Conservation (phyloP, 805 yeast genomes). For the Wickerhamiella dianesei region DNA sequence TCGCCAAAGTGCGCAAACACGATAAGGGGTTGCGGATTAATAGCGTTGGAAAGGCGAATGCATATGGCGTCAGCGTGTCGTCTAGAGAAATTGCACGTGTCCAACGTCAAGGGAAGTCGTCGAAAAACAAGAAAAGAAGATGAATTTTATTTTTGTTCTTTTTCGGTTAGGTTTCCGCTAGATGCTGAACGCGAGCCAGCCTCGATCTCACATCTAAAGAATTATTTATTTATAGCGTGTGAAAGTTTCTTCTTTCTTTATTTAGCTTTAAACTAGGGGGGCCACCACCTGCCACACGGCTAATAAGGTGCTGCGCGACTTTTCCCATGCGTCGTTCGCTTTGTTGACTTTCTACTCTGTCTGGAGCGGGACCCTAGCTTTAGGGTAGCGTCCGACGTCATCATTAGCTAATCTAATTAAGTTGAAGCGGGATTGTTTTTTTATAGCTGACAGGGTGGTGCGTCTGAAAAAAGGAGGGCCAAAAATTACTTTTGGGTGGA, state of each 20-base stretch:
- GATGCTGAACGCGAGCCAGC: too few species aligned
- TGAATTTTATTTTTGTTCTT: too few species aligned
- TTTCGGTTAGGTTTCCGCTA: too few species aligned
- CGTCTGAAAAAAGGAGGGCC: too few species aligned
- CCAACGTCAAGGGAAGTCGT: slow-evolving; percentile 1
- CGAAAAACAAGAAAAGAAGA: neutral
- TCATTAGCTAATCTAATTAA: neutral
- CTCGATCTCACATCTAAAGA: too few species aligned
- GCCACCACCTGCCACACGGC: too few species aligned
- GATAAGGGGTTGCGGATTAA: slow-evolving; percentile 66
- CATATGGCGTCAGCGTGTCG: slow-evolving; percentile 17
- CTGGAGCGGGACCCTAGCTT: neutral
- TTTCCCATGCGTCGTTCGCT: neutral
- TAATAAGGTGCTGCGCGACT: too few species aligned
- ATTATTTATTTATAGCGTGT: neutral
- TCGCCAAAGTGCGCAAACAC: slow-evolving; percentile 34
- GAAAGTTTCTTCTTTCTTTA: neutral
- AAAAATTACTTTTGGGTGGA: too few species aligned
- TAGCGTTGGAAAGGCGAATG: slow-evolving; percentile 18
- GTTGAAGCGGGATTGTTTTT: neutral
- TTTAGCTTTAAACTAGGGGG: neutral
- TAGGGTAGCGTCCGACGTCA: neutral
- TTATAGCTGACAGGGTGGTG: too few species aligned
- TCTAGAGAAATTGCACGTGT: slow-evolving; percentile 16
- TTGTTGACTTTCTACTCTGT: neutral